phyloP scores from a whole-genome alignment of 2,329 filamentous ascomycete species.

The Penicillium sp. region DNA sequence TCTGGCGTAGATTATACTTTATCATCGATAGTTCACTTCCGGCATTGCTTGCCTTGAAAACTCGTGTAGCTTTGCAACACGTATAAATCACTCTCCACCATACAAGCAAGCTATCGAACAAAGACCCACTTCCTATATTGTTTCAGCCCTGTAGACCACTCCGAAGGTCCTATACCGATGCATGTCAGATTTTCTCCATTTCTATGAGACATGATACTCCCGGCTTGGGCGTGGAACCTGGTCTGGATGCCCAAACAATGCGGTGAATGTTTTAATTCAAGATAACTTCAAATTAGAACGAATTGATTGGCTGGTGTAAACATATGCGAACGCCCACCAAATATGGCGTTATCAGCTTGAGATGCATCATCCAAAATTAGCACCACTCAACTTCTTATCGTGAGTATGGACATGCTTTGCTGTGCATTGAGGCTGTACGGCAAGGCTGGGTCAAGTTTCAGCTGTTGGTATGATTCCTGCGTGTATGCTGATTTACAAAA shows the following conservation, averaged over 20 bases:
- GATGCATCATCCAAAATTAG: slow-evolving; percentile 2
- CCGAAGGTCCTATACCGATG: slow-evolving; percentile 4
- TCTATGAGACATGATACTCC: slow-evolving; percentile 5
- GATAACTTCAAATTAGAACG: background rate
- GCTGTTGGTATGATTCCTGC: background rate
- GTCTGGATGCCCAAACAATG: background rate
- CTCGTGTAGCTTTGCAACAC: background rate
- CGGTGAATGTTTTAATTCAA: background rate
- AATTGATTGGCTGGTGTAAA: background rate
- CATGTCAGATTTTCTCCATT: slow-evolving; percentile 6
- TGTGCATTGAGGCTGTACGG: slow-evolving; percentile 11
- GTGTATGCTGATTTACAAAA: slow-evolving; percentile 2
- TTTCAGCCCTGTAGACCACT: slow-evolving; percentile 1
- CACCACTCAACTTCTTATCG: background rate
- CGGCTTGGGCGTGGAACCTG: background rate
- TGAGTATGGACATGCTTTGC: background rate
- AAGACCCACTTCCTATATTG: background rate
- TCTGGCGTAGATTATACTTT: background rate
- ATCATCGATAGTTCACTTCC: background rate
- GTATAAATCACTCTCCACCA: background rate
- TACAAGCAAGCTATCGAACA: background rate
- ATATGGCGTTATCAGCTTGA: background rate
- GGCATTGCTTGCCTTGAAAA: background rate
- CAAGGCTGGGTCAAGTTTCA: slow-evolving; percentile 7
- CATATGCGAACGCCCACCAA: background rate